These are phyloP conservation scores for Imleria badia DNA, from an alignment of 768 basidiomycete species.

Conservation along the genomic window DNA sequence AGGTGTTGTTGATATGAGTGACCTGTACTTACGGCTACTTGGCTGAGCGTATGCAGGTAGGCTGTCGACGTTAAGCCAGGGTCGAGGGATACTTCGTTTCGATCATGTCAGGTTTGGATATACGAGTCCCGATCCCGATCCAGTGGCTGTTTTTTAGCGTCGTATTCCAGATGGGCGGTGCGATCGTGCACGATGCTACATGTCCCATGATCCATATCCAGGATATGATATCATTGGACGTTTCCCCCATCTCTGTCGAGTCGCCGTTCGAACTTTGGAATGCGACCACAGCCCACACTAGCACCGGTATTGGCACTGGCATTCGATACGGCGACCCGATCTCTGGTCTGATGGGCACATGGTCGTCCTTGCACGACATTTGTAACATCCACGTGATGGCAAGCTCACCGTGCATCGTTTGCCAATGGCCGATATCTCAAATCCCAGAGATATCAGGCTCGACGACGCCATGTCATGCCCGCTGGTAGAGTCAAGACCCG, in stretches of 20 bases:
- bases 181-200: constrained; percentile 2
- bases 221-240: neutral
- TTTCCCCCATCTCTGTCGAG: neutral
- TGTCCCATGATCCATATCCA: no score
- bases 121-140: constrained; percentile 5
- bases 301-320: neutral
- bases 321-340: neutral
- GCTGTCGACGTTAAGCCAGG: constrained; percentile 6
- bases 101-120: constrained; percentile 7
- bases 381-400: no score
- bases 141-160: neutral
- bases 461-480: no score
- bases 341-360: neutral
- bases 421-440: no score
- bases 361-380: neutral
- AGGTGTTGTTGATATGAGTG: no score
- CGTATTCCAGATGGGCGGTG: neutral
- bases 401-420: neutral
- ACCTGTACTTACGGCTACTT: no score
- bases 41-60: no score
- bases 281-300: neutral
- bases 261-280: neutral
- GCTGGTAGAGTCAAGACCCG: no score
- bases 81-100: constrained; percentile 6
- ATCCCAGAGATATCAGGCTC: no score